These are phyloP conservation scores for Acer yangbiense DNA, from an alignment of 345 rosid species.

Conservation along the genomic window DNA sequence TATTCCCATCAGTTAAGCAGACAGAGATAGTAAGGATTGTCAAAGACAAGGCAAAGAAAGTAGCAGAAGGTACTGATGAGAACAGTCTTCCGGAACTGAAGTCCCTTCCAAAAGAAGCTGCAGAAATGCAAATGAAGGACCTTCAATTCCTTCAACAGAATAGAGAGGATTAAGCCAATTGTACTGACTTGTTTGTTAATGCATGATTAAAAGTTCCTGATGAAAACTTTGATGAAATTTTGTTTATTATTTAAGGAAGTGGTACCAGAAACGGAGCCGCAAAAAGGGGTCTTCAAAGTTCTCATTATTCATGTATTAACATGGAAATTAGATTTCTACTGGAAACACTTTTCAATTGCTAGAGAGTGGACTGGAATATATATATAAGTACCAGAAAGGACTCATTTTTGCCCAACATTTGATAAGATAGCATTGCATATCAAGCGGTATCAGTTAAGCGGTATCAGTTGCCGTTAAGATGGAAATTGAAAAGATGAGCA, in stretches of 20 bases:
- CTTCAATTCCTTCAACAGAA: conserved; percentile 84
- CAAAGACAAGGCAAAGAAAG: conserved; percentile 59
- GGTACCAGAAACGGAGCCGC: background rate
- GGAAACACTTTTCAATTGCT: background rate
- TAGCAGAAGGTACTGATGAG: conserved; percentile 63
- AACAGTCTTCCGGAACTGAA: conserved; percentile 43
- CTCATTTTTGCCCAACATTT: background rate
- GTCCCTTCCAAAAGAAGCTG: conserved; percentile 76
- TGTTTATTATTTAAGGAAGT: background rate
- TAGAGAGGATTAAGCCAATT: conserved; percentile 42
- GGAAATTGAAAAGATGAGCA: background rate
- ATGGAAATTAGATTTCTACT: too few species aligned
- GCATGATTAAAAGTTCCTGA: background rate
- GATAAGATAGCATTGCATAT: background rate
- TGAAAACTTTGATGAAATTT: conserved; percentile 9
- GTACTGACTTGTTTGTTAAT: conserved; percentile 1
- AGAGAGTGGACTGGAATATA: too few species aligned
- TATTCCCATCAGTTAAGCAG: conserved; percentile 64
- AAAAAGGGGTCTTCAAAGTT: background rate
- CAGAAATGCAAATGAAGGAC: conserved; percentile 85
- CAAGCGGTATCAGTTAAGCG: too few species aligned
- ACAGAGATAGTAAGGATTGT: conserved; percentile 60
- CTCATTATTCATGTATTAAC: background rate
- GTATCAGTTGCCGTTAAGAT: too few species aligned
- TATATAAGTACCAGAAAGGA: background rate